phyloP scores from a whole-genome alignment of 2,329 filamentous ascomycete species.

The Penicillium sp. region DNA sequence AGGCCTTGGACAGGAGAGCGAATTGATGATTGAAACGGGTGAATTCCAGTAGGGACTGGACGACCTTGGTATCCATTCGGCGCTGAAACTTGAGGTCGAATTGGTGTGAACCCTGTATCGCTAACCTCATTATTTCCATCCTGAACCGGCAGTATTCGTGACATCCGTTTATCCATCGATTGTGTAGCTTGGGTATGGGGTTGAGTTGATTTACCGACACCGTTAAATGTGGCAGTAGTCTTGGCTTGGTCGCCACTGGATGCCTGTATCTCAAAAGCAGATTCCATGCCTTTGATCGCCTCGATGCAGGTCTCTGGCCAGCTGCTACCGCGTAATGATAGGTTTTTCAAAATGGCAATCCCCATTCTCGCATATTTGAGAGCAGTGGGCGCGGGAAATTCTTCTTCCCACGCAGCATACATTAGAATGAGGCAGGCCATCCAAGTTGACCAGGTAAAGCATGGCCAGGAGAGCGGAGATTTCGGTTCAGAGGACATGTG shows the following conservation, averaged over 20 bases:
- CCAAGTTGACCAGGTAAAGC: constrained; percentile 56
- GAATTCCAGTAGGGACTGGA: not conserved
- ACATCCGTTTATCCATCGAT: not conserved
- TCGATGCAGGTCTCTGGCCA: constrained; percentile 45
- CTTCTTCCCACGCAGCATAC: constrained; percentile 51
- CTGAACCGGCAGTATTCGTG: not conserved
- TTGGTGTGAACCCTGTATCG: not conserved
- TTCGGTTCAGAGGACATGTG: constrained; percentile 20
- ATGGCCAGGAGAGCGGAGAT: constrained; percentile 50
- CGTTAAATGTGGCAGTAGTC: not conserved
- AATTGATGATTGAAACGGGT: constrained; percentile 1
- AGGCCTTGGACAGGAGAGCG: not conserved
- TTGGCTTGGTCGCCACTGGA: not conserved
- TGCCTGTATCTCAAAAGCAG: constrained; percentile 22
- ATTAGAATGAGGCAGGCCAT: constrained; percentile 55
- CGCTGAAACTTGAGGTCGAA: not conserved
- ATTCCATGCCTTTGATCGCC: constrained; percentile 37
- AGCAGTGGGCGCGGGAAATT: constrained; percentile 42
- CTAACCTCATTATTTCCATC: not conserved
- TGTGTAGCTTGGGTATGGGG: not conserved
- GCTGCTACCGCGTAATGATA: constrained; percentile 36
- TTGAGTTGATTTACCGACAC: not conserved
- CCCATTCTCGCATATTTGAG: constrained; percentile 41
- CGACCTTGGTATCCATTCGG: not conserved
- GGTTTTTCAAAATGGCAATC: constrained; percentile 34